A percentile compares a stretch with the other conserved stretches of the same genome.
Evolutionary conservation across 73 alveolate species (phyloP).

Genomic region (Blepharisma japonicum): DNA sequence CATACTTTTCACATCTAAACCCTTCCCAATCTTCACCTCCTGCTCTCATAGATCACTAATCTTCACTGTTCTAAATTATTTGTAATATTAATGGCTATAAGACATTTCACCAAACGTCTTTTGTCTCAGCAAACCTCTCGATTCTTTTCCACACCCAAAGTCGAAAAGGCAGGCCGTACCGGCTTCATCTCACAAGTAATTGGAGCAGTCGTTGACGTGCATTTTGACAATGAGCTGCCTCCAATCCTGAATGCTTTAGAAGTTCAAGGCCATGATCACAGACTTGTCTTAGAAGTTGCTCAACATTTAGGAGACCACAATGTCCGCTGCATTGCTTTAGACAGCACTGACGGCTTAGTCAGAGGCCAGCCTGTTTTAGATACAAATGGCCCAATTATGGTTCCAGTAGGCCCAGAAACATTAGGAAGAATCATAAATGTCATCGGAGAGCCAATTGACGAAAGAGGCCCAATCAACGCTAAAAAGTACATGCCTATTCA

Average conservation of each 20-base stretch:
- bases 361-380: conserved; percentile 89
- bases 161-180: background rate
- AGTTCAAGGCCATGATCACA: conserved; percentile 76
- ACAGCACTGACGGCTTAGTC: conserved; percentile 95
- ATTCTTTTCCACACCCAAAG: conserved; percentile 3
- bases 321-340: conserved; percentile 97
- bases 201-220: conserved; percentile 98
- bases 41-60: no score
- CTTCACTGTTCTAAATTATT: no score
- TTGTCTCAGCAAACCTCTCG: conserved; percentile 2
- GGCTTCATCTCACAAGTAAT: conserved; percentile 90
- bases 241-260: conserved; percentile 94
- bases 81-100: no score
- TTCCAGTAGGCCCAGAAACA: conserved; percentile 96
- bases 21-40: no score
- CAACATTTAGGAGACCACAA: conserved; percentile 91
- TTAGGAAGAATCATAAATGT: conserved; percentile 95
- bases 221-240: conserved; percentile 91
- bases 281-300: conserved; percentile 95
- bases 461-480: conserved; percentile 84
- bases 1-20: no score
- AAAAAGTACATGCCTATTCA: conserved; percentile 81
- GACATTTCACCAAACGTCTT: background rate
- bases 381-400: conserved; percentile 89
- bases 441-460: conserved; percentile 97